Evolutionary conservation across 2,329 filamentous ascomycete genomes (phyloP), one percentile per base, ranked within the genome.

Genomic region (Aureobasidium sp.): DNA sequence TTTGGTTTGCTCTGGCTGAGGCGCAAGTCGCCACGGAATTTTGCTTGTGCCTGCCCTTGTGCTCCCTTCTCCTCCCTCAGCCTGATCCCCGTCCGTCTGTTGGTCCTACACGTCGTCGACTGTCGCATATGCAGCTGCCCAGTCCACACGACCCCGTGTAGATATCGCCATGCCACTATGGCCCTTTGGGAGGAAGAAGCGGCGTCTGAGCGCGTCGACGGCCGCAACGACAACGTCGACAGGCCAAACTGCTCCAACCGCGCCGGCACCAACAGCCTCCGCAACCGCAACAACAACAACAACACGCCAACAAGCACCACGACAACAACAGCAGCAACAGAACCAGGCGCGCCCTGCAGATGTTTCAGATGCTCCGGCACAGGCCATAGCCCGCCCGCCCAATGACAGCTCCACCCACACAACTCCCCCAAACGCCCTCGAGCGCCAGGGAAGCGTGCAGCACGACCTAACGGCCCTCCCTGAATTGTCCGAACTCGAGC

Each of bases 101-200:
- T 35, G 27, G 49, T 53, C 49, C 23, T 53, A 53, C 49, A 53
- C 33, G 27, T 55, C 25, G 37, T 55, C 37, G 38, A 45, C 27
- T 43, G 38, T 53, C 49, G 38, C 38, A 35, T 57, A 57, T 57
- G 49, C 57, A 60, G 46, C 49, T 19, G 46, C 29, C 47, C 46
- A 38, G 19, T 38, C 27, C 58, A 46, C 40, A 17, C 53, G 11
- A 70, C 21, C 70, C 67, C 68, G 93, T 93, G 89, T 84, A 86
- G 71, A 23, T 40, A 35, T 53, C 49, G 49, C 49, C 49, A 53
- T 53, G 49, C 49, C 49, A 53, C 49, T 53, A 53, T 95, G 90
- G 90, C 89, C 86, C 63, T 95, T 95, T 74, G 81, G 86, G 74
- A 85, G 87, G 69, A 86, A 81, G 75, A 86, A 82, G 75, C 86